Base-by-base conservation (phyloP, 805 yeast species). In the Ogataea paradorogensis region DNA sequence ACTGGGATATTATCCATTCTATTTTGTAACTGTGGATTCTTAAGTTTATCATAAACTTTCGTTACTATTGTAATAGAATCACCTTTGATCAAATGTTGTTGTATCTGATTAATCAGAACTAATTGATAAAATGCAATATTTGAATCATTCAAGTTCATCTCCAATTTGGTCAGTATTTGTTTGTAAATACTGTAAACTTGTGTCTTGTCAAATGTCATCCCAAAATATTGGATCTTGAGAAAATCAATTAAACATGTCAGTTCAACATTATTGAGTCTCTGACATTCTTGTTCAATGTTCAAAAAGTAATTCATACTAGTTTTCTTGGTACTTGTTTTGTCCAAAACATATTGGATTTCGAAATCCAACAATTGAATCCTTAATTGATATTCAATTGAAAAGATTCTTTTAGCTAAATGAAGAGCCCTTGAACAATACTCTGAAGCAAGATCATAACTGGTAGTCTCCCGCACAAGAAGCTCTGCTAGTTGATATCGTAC, bases 381-480 rank as follows among this genome's bases (percentile, higher is more conserved):
- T 11, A 65, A 44, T 30, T 56, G 50, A 23, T 70, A 55, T 29
- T 54, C 55, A 16, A 57, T 27, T 6, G 45, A 30, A 3, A 45
- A 21, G 6, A 58, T 43, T 25, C 61, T 47, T 43, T 61, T 52
- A n/a, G 50, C 43, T 22, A 58, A 32, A 24, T 56, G 54, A 43
- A 65, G 22, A 49, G 62, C 57, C 55, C 52, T 51, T 14, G 42
- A 38, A 33, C 61, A 52, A 33, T 53, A 66, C 9, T 62, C 65
- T 11, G 69, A 69, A 0, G 80, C 80, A 27, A 58, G 46, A 21
- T 64, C 64, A 13, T 58, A 46, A 45, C 67, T 65, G 3, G 55
- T 56, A 0, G 79, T 74, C 40, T 76, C 80, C 18, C 45, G 44
- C 33, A 64, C 61, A 36, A 67, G 61, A 3, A 72, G 33, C 9